Evolutionary conservation across 2,329 filamentous ascomycete genomes (phyloP), one percentile per base, ranked within the genome.

Genomic region (Colletotrichum spinosum): DNA sequence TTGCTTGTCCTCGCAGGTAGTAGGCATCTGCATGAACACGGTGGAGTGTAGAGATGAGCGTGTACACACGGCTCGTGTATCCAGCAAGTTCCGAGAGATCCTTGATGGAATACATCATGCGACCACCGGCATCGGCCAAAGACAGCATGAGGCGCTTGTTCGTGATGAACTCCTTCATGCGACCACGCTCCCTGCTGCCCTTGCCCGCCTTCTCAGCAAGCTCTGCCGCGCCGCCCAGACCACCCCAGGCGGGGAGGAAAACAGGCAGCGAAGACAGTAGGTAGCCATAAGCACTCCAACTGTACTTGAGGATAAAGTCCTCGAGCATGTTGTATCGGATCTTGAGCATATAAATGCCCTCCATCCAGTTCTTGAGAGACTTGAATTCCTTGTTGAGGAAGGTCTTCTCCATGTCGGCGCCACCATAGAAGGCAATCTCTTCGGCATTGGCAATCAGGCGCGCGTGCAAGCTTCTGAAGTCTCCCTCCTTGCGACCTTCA

Each of bases 91-190:
- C 96, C 2, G 94, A 94, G 41, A 99, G 87, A 74, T 99, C 97
- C 79, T 99, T 99, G 83, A 99, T 97, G 68, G 92, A 96, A 82
- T 99, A 99, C 96, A 99, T 99, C 93, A 99, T 97, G 51, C 96
- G 88, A 34, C 95, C 95, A 65, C 96, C 96, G 2, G 96, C 96
- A 78, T 99, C 96, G 9, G 96, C 96, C 42, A 99, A 86, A 13
- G 95, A 98, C 38, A 99, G 86, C 96, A 99, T 98, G 44, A 99
- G 89, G 5, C 96, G 90, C 79, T 99, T 98, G 81, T 99, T 99
- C 11, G 96, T 99, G 79, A 99, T 97, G 79, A 99, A 99, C 39
- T 97, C 93, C 80, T 97, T 96, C 93, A 98, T 99, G 45, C 97
- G 92, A 61, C 90, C 89, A 51, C 92, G 88, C 77, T 97, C 93